A percentile compares a stretch with the other conserved stretches of the same genome.
Conservation (phyloP, 2,329 filamentous ascomycete species). For the Microsporum canis region DNA sequence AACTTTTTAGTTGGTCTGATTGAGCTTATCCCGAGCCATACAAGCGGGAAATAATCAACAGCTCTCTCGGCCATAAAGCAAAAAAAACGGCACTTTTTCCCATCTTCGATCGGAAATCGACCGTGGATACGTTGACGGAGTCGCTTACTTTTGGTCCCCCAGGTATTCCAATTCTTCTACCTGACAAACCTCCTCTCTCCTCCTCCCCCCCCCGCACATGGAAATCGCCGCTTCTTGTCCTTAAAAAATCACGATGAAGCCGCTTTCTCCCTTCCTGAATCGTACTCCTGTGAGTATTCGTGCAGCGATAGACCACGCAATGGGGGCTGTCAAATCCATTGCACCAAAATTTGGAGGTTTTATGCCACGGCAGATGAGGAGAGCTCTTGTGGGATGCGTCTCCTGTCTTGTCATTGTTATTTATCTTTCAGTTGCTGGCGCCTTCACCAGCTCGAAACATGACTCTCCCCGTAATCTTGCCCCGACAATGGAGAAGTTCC, state of each 20-base stretch:
- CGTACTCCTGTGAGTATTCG: background rate
- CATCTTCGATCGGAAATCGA: background rate
- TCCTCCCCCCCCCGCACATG: slow-evolving; percentile 1
- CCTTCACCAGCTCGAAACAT: slow-evolving; percentile 20
- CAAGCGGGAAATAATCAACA: slow-evolving; percentile 1
- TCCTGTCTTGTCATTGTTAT: slow-evolving; percentile 36
- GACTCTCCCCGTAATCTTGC: slow-evolving; percentile 11
- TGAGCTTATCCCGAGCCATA: slow-evolving; percentile 1
- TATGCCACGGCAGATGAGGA: slow-evolving; percentile 40
- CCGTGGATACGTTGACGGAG: slow-evolving; percentile 1
- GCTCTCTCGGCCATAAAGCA: slow-evolving; percentile 1
- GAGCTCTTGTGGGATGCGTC: slow-evolving; percentile 39
- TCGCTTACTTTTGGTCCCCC: slow-evolving; percentile 2
- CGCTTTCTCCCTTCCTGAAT: background rate
- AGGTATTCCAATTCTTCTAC: background rate
- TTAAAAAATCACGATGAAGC: slow-evolving; percentile 1
- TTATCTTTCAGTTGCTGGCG: slow-evolving; percentile 38
- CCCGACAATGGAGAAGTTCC: slow-evolving; percentile 37
- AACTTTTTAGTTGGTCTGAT: background rate
- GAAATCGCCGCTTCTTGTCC: background rate
- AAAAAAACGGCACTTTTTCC: background rate
- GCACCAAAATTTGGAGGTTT: slow-evolving; percentile 20
- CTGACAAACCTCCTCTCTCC: background rate
- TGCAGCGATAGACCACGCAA: background rate
- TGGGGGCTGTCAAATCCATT: background rate